A percentile compares a stretch with the other conserved stretches of the same genome.
Conservation (phyloP, 805 yeast genomes). For the Saccharomycopsis schoenii region DNA sequence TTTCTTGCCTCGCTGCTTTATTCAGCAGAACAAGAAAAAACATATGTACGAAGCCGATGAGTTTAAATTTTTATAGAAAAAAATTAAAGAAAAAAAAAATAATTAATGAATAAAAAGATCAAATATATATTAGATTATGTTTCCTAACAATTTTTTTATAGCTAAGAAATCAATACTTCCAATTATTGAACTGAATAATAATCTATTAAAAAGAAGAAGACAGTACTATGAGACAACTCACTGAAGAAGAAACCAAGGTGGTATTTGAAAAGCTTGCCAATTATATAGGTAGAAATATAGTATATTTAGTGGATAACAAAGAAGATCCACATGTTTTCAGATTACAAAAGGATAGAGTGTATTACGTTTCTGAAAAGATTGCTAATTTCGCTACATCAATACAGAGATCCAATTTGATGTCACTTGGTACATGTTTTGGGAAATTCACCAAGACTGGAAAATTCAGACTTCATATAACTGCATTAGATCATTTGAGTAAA, state of each 20-base stretch:
- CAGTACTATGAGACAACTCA: conserved; percentile 74
- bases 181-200: neutral
- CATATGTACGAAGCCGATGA: neutral
- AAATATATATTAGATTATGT: too few species aligned
- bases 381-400: conserved; percentile 86
- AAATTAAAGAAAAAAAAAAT: neutral
- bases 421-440: conserved; percentile 88
- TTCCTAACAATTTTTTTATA: too few species aligned
- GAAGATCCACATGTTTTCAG: conserved; percentile 91
- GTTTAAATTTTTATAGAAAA: neutral
- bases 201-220: neutral
- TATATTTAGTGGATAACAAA: conserved; percentile 69
- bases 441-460: conserved; percentile 97
- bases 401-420: conserved; percentile 82
- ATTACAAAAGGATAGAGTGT: conserved; percentile 92
- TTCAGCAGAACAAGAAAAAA: neutral
- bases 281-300: conserved; percentile 92
- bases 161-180: neutral
- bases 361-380: conserved; percentile 75
- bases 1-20: neutral
- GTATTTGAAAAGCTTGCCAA: conserved; percentile 94
- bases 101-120: neutral
- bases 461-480: conserved; percentile 90
- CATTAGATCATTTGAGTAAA: conserved; percentile 71
- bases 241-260: conserved; percentile 94